Percentiles rank a stretch among this genome's conserved stretches.
Conservation (phyloP, 805 yeast species). For the Sugiyamaella lignohabitans region DNA sequence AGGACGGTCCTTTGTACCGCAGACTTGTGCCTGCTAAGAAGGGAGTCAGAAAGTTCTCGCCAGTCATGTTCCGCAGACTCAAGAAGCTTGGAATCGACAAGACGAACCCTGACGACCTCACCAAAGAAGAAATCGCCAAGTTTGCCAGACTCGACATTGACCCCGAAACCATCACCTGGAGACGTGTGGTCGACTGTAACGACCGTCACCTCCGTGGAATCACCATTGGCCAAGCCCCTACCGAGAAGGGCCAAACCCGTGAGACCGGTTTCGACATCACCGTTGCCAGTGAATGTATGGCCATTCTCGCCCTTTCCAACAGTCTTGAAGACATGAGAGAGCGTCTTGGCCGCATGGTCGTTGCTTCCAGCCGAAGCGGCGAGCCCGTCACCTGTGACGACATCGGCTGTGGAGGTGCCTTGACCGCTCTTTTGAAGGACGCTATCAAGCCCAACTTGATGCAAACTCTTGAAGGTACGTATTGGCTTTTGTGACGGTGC, state of each 20-base stretch:
- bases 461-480: constrained; percentile 97
- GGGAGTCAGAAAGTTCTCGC: constrained; percentile 70
- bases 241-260: constrained; percentile 84
- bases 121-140: constrained; percentile 60
- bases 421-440: constrained; percentile 88
- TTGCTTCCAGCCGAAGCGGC: constrained; percentile 70
- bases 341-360: constrained; percentile 82
- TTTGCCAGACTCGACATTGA: constrained; percentile 85
- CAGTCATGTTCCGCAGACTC: constrained; percentile 70
- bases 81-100: constrained; percentile 69
- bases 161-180: constrained; percentile 84
- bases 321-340: constrained; percentile 77
- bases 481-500: too few relatives aligned
- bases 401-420: constrained; percentile 90
- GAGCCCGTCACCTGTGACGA: constrained; percentile 91
- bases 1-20: constrained; percentile 69
- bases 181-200: constrained; percentile 90
- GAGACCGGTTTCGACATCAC: constrained; percentile 92
- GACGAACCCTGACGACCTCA: constrained; percentile 71
- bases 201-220: constrained; percentile 87
- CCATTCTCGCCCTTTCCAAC: constrained; percentile 78
- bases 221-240: constrained; percentile 86
- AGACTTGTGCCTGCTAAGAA: constrained; percentile 80
- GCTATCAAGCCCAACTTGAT: constrained; percentile 93
- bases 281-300: constrained; percentile 96